These are phyloP conservation scores for Triadica sebifera DNA, from an alignment of 345 rosid species.

Conservation along the genomic window DNA sequence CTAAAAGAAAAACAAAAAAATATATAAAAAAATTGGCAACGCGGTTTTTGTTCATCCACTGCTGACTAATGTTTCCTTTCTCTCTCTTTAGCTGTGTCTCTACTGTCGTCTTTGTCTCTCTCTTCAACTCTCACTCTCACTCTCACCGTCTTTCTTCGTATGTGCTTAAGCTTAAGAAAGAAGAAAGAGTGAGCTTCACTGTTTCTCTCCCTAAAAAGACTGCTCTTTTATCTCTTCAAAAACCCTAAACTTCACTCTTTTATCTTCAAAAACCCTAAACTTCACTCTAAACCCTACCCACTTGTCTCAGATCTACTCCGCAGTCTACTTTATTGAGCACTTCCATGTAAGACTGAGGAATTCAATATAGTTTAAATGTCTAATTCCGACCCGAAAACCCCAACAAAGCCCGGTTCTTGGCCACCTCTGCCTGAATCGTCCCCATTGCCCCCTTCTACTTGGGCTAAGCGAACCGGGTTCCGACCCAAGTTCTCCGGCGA, in stretches of 20 bases:
- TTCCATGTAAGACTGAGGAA: constrained; percentile 1
- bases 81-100: constrained; percentile 12
- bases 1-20: neutral
- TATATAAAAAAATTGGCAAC: constrained; percentile 6
- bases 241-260: too few relatives aligned
- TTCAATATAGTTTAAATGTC: constrained; percentile 46
- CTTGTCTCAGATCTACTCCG: constrained; percentile 28
- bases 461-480: constrained; percentile 95
- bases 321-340: neutral
- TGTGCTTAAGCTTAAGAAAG: neutral
- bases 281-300: constrained; percentile 20
- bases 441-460: constrained; percentile 78
- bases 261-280: neutral
- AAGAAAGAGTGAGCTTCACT: neutral
- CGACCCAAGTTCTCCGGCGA: constrained; percentile 96
- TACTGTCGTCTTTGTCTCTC: constrained; percentile 9
- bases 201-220: constrained; percentile 2
- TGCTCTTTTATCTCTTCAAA: neutral
- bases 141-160: too few relatives aligned
- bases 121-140: neutral
- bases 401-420: constrained; percentile 68
- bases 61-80: neutral
- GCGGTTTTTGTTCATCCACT: constrained; percentile 24
- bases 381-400: constrained; percentile 60
- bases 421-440: constrained; percentile 73